phyloP scores from a whole-genome alignment of 148 eudicot species.

The Spergularia marina region DNA sequence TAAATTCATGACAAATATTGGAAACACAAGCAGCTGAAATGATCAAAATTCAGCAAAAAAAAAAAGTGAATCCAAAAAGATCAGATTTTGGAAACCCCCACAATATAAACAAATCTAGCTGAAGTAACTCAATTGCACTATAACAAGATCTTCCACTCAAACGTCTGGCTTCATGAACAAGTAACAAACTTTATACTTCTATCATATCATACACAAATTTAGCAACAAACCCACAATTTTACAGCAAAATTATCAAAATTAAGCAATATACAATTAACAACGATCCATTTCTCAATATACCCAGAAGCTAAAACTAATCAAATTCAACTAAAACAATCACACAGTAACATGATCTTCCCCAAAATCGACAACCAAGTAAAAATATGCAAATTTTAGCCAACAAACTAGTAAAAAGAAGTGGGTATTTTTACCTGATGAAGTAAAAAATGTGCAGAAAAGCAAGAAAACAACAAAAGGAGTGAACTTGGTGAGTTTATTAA shows the following conservation, averaged over 20 bases:
- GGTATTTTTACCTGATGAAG: conserved; percentile 33
- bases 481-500: conserved; percentile 23
- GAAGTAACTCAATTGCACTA: neutral
- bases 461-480: conserved; percentile 28
- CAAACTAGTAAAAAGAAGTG: neutral
- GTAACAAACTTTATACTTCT: neutral
- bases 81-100: conserved; percentile 20
- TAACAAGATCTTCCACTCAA: neutral
- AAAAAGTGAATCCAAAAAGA: neutral
- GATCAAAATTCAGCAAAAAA: neutral
- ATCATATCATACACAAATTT: no score
- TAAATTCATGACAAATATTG: neutral
- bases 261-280: no score
- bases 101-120: conserved; percentile 7
- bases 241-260: no score
- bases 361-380: no score
- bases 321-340: no score
- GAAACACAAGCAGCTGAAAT: conserved; percentile 4
- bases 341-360: no score
- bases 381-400: neutral
- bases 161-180: neutral
- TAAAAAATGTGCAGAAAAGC: conserved; percentile 31
- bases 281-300: no score
- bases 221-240: no score
- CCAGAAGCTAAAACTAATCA: no score